Base-by-base conservation (phyloP, 2,329 filamentous ascomycete genomes). In the Harringtonia aguacate region DNA sequence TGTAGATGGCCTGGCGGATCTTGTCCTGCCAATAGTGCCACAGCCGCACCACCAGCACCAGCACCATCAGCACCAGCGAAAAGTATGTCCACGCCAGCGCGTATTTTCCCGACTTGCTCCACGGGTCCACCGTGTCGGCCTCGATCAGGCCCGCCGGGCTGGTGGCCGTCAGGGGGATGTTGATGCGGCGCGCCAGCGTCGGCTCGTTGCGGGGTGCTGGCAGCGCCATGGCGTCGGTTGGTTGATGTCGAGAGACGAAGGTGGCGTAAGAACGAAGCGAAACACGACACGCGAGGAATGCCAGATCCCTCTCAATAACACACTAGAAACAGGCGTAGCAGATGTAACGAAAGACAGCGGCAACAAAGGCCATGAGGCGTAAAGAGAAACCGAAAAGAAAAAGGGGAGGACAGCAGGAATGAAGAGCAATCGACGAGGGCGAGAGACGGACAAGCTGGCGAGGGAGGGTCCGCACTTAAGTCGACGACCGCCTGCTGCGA, bases 1-100 rank as follows among this genome's bases (percentile, higher is more conserved):
- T 90, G 66, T 92, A 86, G 48, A 92, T 77, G 50, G 87, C 89
- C 53, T 89, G 85, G 52, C 89, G 79, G 52, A 94, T 86, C 66
- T 92, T 94, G 68, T 95, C 89, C 54, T 89, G 87, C 82, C 87
- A 95, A 53, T 84, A 81, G 62, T 95, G 84, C 71, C 89, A 95
- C 58, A 85, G 72, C 52, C 87, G 79, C 58, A 90, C 69, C 12
- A 82, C 56, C 12, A 84, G 66, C 5, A 89, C 79, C 43, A 77
- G 55, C 24, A 75, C 72, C 50, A 89, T 72, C 47, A 95, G 61
- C 41, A 81, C 77, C 39, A 94, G 61, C 42, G 84, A 80, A 56
- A 95, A 94, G 62, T 94, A 95, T 14, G 90, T 86, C 79, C 87
- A 95, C 46, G 83, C 86, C 41, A 86, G 66, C 3, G 75, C 87